These are phyloP conservation scores for Fusarium sp. DNA, from an alignment of 2,329 filamentous ascomycete species.

Conservation along the genomic window DNA sequence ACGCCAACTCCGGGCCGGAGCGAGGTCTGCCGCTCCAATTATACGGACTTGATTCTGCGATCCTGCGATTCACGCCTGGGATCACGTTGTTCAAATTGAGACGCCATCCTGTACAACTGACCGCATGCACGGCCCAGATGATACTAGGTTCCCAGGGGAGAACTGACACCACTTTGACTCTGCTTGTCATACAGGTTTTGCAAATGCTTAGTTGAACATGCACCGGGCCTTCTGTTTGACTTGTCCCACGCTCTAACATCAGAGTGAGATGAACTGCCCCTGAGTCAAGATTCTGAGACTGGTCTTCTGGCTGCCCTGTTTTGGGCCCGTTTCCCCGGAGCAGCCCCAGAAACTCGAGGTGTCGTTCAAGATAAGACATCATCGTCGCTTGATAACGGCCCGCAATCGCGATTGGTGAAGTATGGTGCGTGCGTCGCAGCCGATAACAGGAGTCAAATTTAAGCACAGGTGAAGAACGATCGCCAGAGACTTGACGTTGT, in stretches of 20 bases:
- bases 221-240: conserved; percentile 1
- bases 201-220: conserved; percentile 7
- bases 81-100: conserved; percentile 37
- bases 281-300: conserved; percentile 28
- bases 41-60: conserved; percentile 9
- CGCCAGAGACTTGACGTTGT: conserved; percentile 37
- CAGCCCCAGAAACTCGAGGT: conserved; percentile 34
- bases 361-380: conserved; percentile 31
- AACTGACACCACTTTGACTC: background rate
- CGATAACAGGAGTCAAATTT: conserved; percentile 22
- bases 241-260: background rate
- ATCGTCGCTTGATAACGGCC: conserved; percentile 26
- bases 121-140: conserved; percentile 34
- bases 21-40: conserved; percentile 25
- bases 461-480: conserved; percentile 16
- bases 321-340: conserved; percentile 21
- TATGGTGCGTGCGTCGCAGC: conserved; percentile 11
- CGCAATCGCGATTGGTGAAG: conserved; percentile 24
- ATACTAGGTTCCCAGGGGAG: background rate
- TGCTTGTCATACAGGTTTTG: background rate
- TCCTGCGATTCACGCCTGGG: conserved; percentile 9
- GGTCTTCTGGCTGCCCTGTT: conserved; percentile 22
- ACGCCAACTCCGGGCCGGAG: conserved; percentile 15
- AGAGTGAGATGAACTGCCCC: conserved; percentile 5
- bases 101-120: conserved; percentile 29